Conservation (phyloP, 1,284 basidiomycete genomes). For the Cutaneotrichosporon daszewskae region DNA sequence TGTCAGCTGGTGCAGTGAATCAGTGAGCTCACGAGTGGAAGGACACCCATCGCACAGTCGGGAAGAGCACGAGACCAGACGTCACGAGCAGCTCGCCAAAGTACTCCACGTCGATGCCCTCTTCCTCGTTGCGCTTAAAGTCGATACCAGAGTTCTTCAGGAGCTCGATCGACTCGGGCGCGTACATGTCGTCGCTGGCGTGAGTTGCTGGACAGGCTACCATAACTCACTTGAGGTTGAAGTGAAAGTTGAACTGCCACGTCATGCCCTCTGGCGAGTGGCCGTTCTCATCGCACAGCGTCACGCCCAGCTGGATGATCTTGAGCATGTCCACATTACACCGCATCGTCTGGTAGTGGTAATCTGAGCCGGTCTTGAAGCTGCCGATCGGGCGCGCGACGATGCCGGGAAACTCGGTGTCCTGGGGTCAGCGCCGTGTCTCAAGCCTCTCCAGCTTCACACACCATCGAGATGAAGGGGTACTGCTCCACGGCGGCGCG, state of each 20-base stretch:
- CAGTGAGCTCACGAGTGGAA: slow-evolving; percentile 77
- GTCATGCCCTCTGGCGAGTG: slow-evolving; percentile 85
- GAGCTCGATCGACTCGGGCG: slow-evolving; percentile 91
- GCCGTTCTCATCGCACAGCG: slow-evolving; percentile 88
- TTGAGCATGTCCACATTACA: slow-evolving; percentile 97
- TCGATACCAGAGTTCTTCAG: slow-evolving; percentile 93
- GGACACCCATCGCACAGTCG: slow-evolving; percentile 93
- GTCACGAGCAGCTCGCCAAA: slow-evolving; percentile 98
- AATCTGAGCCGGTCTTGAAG: slow-evolving; percentile 95
- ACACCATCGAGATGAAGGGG: slow-evolving; percentile 92
- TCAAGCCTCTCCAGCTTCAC: slow-evolving; percentile 19
- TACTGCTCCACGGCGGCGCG: slow-evolving; percentile 82
- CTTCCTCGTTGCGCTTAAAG: slow-evolving; percentile 85
- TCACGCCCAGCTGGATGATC: slow-evolving; percentile 96
- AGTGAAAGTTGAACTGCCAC: slow-evolving; percentile 99
- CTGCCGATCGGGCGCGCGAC: slow-evolving; percentile 94
- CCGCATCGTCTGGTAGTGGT: slow-evolving; percentile 98
- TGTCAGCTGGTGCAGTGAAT: slow-evolving; percentile 17
- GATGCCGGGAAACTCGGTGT: slow-evolving; percentile 98
- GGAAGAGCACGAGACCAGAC: slow-evolving; percentile 82
- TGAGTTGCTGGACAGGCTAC: neutral
- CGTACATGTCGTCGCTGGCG: slow-evolving; percentile 90
- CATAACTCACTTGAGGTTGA: slow-evolving; percentile 69
- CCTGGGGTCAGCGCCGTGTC: slow-evolving; percentile 52
- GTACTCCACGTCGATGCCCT: slow-evolving; percentile 87